phyloP scores from a whole-genome alignment of 108 stramenopile genomes.

The Aurantiochytrium sp. region DNA sequence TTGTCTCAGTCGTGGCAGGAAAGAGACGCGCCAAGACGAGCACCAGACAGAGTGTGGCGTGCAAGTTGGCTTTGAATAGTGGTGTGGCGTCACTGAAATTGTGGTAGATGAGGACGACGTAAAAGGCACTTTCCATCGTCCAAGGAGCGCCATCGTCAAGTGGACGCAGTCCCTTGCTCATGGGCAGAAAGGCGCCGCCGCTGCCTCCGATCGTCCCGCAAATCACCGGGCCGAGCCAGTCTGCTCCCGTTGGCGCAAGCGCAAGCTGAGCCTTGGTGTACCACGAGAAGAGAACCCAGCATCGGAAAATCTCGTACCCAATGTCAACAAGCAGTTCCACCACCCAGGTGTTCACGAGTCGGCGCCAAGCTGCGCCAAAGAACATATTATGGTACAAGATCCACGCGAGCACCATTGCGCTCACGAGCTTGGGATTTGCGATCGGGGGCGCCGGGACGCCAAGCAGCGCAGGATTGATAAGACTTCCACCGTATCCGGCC shows the following conservation, averaged over 20 bases:
- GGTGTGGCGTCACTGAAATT: not conserved
- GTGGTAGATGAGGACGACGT: not conserved
- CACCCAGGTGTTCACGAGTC: not conserved
- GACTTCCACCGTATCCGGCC: not conserved
- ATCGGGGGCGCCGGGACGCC: not conserved
- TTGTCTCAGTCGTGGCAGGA: not conserved
- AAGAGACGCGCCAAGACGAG: not conserved
- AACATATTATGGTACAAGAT: not conserved
- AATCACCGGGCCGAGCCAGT: not conserved
- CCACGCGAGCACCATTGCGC: not conserved
- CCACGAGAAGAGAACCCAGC: not conserved
- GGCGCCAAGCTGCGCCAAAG: not conserved
- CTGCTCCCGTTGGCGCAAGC: not conserved
- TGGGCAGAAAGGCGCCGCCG: not conserved
- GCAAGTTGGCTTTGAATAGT: not conserved
- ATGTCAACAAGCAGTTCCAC: not conserved
- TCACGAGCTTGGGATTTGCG: not conserved
- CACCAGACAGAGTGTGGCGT: not conserved
- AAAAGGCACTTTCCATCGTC: not conserved
- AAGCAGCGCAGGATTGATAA: not conserved
- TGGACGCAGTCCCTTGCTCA: not conserved
- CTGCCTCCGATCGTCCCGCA: not conserved
- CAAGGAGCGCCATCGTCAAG: not conserved
- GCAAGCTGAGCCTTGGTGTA: not conserved
- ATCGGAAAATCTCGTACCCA: not conserved